A percentile compares a stretch with the other conserved stretches of the same genome.
phyloP scores from a whole-genome alignment of 2,329 filamentous ascomycete species.

The Tolypocladium cylindrosporum region DNA sequence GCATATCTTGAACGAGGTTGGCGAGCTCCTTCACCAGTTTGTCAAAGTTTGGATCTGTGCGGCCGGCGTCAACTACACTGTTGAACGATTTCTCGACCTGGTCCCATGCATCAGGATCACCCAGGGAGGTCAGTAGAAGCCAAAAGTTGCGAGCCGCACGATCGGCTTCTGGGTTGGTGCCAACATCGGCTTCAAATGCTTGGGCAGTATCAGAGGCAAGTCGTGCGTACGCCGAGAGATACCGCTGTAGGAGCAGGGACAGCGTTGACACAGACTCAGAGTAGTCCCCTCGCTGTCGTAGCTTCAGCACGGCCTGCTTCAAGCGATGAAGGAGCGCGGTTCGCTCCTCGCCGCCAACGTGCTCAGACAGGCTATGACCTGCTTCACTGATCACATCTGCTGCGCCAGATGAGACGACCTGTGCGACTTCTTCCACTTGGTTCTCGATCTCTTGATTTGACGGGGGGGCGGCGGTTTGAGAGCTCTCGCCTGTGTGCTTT shows the following conservation, averaged over 20 bases:
- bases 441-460: constrained; percentile 55
- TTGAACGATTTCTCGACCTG: constrained; percentile 59
- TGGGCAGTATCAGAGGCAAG: constrained; percentile 58
- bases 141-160: constrained; percentile 71
- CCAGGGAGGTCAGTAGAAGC: constrained; percentile 70
- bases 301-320: constrained; percentile 63
- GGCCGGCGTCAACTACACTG: constrained; percentile 60
- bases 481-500: constrained; percentile 22
- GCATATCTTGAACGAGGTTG: constrained; percentile 65
- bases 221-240: constrained; percentile 67
- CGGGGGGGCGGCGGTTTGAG: constrained; percentile 27
- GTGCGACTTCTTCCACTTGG: constrained; percentile 43
- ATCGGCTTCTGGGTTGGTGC: constrained; percentile 65
- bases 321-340: constrained; percentile 65
- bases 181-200: constrained; percentile 58
- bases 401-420: constrained; percentile 42
- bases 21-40: constrained; percentile 63
- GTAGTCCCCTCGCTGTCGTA: constrained; percentile 73
- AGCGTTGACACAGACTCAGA: constrained; percentile 76
- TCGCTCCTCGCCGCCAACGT: constrained; percentile 62
- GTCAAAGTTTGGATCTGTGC: constrained; percentile 76
- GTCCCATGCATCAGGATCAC: constrained; percentile 66
- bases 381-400: constrained; percentile 48
- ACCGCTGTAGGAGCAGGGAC: constrained; percentile 64
- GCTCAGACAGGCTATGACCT: constrained; percentile 61